Evolutionary conservation across 1,139 yeast species (phyloP).

Genomic region (Hanseniaspora sp.): DNA sequence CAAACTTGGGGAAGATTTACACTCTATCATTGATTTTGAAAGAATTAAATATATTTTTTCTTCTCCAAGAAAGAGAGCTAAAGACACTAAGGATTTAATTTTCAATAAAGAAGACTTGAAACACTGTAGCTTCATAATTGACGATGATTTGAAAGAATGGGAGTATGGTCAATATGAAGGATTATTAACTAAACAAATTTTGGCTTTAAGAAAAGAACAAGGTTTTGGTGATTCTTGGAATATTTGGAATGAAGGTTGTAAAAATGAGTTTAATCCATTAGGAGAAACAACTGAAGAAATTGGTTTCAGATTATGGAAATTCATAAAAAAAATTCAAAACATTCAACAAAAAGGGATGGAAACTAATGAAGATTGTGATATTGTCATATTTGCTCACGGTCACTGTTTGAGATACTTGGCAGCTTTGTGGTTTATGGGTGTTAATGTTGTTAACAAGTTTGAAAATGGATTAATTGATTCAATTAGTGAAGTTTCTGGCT

Average conservation of each 20-base stretch:
- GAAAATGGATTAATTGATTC: slow-evolving; percentile 18
- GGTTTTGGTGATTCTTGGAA: slow-evolving; percentile 40
- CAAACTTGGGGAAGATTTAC: slow-evolving; percentile 59
- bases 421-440: slow-evolving; percentile 61
- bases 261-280: slow-evolving; percentile 32
- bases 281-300: slow-evolving; percentile 67
- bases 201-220: slow-evolving; percentile 38
- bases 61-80: slow-evolving; percentile 75
- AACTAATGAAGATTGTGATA: slow-evolving; percentile 50
- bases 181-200: slow-evolving; percentile 53
- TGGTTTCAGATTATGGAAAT: slow-evolving; percentile 55
- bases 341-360: slow-evolving; percentile 54
- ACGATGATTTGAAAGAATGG: slow-evolving; percentile 79
- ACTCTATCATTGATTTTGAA: slow-evolving; percentile 50
- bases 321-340: slow-evolving; percentile 50
- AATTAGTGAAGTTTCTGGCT: slow-evolving; percentile 2
- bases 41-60: slow-evolving; percentile 54
- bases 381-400: slow-evolving; percentile 82
- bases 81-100: slow-evolving; percentile 54
- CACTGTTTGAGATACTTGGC: slow-evolving; percentile 84
- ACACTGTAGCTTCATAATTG: slow-evolving; percentile 40
- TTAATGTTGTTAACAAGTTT: slow-evolving; percentile 18
- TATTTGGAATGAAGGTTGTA: slow-evolving; percentile 91
- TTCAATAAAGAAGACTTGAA: slow-evolving; percentile 37
- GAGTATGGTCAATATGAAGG: slow-evolving; percentile 96